These are phyloP conservation scores for Eucalyptus virginea DNA, from an alignment of 345 rosid genomes.

Conservation along the genomic window DNA sequence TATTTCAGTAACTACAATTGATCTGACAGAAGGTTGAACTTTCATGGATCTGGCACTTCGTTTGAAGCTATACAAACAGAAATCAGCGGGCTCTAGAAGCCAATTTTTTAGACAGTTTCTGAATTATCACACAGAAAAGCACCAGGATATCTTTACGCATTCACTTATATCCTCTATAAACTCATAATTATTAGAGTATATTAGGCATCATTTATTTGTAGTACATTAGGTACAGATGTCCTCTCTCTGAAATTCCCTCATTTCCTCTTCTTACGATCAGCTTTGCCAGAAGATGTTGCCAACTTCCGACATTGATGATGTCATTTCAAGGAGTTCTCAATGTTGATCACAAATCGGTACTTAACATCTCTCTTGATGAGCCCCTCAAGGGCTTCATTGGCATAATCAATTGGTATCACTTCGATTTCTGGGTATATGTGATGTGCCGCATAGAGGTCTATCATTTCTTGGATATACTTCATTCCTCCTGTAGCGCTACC, in stretches of 20 bases:
- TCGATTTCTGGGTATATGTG: slow-evolving; percentile 64
- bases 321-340: slow-evolving; percentile 58
- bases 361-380: slow-evolving; percentile 56
- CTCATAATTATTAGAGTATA: not conserved
- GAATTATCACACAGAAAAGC: not conserved
- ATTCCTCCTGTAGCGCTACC: slow-evolving; percentile 68
- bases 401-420: slow-evolving; percentile 46
- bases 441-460: slow-evolving; percentile 57
- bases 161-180: not conserved
- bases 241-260: not conserved
- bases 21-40: not conserved
- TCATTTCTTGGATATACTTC: slow-evolving; percentile 56
- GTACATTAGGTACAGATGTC: not conserved
- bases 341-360: slow-evolving; percentile 76
- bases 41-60: not conserved
- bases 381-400: slow-evolving; percentile 72
- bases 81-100: not conserved
- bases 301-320: not conserved
- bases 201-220: not conserved
- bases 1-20: not conserved
- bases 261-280: not conserved
- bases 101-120: not conserved
- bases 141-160: not conserved
- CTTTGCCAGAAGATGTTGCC: not conserved
- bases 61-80: not conserved